phyloP scores from a whole-genome alignment of 305 asterid species.

The Fraxinus sp. region DNA sequence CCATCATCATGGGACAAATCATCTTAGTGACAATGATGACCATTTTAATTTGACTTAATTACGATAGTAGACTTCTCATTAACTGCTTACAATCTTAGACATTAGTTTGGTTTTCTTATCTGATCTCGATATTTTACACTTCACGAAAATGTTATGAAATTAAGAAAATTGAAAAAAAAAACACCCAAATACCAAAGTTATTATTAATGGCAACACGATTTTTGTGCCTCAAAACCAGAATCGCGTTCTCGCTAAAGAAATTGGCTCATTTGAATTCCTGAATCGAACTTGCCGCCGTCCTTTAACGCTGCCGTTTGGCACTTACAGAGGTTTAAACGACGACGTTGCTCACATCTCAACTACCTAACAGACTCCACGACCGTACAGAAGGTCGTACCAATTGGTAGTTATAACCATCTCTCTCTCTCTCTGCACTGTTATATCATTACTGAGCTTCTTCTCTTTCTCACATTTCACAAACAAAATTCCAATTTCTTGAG shows the following conservation, averaged over 20 bases:
- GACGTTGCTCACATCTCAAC: neutral
- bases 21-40: neutral
- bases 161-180: neutral
- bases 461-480: neutral
- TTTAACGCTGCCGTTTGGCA: neutral
- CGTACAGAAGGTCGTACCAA: neutral
- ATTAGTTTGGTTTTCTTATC: too few species aligned
- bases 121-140: too few species aligned
- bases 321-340: neutral
- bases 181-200: neutral
- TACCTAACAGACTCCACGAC: neutral
- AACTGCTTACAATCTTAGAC: neutral
- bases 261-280: neutral
- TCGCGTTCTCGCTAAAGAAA: neutral
- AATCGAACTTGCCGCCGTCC: neutral
- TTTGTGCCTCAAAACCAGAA: neutral
- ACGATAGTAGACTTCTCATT: too few species aligned
- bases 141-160: too few species aligned
- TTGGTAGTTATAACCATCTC: neutral
- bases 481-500: slow-evolving; percentile 9
- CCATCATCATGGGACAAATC: neutral
- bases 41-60: neutral
- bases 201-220: neutral
- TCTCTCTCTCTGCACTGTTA: neutral
- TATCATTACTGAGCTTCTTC: neutral